Evolutionary conservation across 179 eudicot species (phyloP).

Genomic region (Spergularia azorica): DNA sequence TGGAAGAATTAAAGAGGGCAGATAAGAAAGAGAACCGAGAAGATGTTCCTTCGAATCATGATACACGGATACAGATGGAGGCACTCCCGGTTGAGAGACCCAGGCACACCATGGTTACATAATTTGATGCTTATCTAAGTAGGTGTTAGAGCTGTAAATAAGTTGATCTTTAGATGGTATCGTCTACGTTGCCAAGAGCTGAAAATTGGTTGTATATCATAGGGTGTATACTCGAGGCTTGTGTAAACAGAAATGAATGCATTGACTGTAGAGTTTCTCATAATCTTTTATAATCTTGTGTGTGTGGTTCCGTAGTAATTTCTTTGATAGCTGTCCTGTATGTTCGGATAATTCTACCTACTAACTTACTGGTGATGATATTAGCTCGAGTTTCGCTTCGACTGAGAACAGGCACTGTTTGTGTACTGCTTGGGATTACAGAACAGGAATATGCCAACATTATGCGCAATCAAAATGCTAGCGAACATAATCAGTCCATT

Average conservation of each 20-base stretch:
- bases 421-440: too few relatives aligned
- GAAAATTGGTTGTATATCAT: conserved; percentile 23
- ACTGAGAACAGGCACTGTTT: too few relatives aligned
- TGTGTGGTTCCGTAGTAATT: too few relatives aligned
- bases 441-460: too few relatives aligned
- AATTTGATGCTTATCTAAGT: neutral
- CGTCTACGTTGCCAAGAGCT: neutral
- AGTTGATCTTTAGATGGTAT: conserved; percentile 22
- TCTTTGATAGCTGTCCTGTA: too few relatives aligned
- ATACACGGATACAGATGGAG: conserved; percentile 50
- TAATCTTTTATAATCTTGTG: neutral
- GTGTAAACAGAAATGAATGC: neutral
- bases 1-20: conserved; percentile 56
- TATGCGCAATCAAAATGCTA: too few relatives aligned
- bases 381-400: too few relatives aligned
- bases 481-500: too few relatives aligned
- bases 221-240: neutral
- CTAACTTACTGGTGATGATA: too few relatives aligned
- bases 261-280: conserved; percentile 1
- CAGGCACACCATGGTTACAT: conserved; percentile 30
- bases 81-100: conserved; percentile 60
- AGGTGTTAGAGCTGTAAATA: conserved; percentile 43
- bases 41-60: conserved; percentile 27
- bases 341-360: too few relatives aligned
- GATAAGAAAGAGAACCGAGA: conserved; percentile 34